Conservation (phyloP, 1,284 basidiomycete genomes). For the Pseudozyma hubeiensis region DNA sequence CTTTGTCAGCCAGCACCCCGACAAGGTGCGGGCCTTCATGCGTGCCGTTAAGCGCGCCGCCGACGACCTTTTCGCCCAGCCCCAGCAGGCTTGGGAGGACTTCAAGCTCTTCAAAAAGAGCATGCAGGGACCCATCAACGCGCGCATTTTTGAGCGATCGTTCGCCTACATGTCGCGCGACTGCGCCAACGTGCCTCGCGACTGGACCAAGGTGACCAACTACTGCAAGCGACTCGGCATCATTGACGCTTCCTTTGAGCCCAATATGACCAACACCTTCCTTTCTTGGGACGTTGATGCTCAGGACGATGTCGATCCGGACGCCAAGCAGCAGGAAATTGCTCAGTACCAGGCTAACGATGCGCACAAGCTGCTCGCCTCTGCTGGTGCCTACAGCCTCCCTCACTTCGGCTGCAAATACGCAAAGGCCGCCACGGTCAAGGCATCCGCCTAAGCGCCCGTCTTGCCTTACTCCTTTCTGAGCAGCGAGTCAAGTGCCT, state of each 20-base stretch:
- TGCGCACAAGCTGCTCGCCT: slow-evolving; percentile 38
- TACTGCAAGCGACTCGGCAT: slow-evolving; percentile 70
- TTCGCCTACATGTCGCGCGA: slow-evolving; percentile 70
- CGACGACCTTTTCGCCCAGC: slow-evolving; percentile 66
- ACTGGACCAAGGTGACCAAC: slow-evolving; percentile 67
- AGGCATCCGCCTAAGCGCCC: slow-evolving; percentile 18
- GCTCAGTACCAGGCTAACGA: slow-evolving; percentile 53
- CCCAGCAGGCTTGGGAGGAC: slow-evolving; percentile 68
- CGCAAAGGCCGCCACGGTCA: slow-evolving; percentile 10
- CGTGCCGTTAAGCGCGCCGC: slow-evolving; percentile 69
- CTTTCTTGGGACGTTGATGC: slow-evolving; percentile 50
- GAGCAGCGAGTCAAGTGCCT: no score
- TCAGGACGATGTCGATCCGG: slow-evolving; percentile 51
- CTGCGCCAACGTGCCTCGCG: slow-evolving; percentile 57
- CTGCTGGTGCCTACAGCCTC: slow-evolving; percentile 3
- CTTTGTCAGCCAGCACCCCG: slow-evolving; percentile 65
- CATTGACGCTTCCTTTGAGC: slow-evolving; percentile 64
- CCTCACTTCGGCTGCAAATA: slow-evolving; percentile 36
- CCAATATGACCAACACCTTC: slow-evolving; percentile 69
- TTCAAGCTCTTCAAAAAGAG: slow-evolving; percentile 67
- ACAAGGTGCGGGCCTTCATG: slow-evolving; percentile 69
- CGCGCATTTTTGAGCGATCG: slow-evolving; percentile 63
- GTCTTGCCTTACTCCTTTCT: not conserved
- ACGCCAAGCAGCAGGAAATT: slow-evolving; percentile 58
- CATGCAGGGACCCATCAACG: slow-evolving; percentile 67